phyloP scores from a whole-genome alignment of 345 rosid species.

The Anacardium occidentale region DNA sequence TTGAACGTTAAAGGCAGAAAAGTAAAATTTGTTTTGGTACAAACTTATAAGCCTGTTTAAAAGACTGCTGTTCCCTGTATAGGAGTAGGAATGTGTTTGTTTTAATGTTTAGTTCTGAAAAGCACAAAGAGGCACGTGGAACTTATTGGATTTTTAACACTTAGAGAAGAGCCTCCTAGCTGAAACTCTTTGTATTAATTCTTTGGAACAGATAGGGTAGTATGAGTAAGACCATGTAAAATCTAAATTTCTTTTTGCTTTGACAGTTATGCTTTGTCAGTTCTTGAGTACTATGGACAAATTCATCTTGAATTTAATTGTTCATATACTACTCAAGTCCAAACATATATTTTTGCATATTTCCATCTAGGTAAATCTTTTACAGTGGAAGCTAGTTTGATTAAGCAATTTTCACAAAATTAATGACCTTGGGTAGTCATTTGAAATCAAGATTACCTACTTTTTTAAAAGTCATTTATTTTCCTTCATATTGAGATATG shows the following conservation, averaged over 20 bases:
- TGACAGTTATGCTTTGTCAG: no score
- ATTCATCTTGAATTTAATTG: background rate
- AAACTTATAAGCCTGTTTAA: background rate
- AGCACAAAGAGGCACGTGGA: background rate
- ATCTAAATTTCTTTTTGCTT: background rate
- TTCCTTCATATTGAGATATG: background rate
- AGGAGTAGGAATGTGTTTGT: background rate
- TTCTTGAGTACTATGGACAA: no score
- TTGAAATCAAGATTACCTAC: background rate
- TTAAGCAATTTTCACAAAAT: background rate
- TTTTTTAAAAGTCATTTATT: background rate
- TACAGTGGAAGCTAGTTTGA: background rate
- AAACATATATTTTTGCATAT: background rate
- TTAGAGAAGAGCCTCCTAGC: background rate
- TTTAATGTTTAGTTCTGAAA: background rate
- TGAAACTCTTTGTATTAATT: background rate
- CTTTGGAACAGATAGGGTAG: background rate
- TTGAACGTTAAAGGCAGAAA: background rate
- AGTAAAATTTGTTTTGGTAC: background rate
- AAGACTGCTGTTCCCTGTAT: background rate
- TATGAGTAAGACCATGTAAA: background rate
- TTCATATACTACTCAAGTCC: background rate
- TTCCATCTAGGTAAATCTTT: background rate
- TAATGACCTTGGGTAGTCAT: background rate
- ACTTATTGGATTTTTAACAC: background rate